Base-by-base conservation (phyloP, 1,284 basidiomycete genomes). In the Volvariella surrecta region DNA sequence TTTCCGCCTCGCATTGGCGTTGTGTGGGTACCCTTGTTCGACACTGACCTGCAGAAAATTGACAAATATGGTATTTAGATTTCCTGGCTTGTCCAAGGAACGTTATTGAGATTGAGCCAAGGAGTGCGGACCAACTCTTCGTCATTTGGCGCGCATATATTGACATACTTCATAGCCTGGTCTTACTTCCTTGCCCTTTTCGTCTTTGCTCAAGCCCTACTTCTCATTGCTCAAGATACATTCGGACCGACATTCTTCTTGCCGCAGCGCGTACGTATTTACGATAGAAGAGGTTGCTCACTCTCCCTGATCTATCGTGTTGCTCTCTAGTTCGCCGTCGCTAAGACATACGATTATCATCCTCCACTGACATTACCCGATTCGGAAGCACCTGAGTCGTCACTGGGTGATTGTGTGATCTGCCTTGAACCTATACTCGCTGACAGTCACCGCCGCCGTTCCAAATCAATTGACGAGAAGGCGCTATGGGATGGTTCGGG, bases 201-300 rank as follows among this genome's bases (percentile, higher is more conserved):
- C 58, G 74, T 90, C 32, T 57, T 70, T 15, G 48, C 78, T 15
- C 90, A 94, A 59, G 76, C 79, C 3, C 50, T 60, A 3, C 50
- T 91, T 2, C 60, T 95, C 15, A 59, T 85, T 16, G 69, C 86
- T 6, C 91, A 95, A 64, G 84, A 90, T 44, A 61, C 68, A 19
- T 62, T 92, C 37, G 88, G 89, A 1, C 83, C 91, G 0, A 71
- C 80, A 0, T 93, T 93, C 70, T 93, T 95, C 68, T 70, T 90
- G 30, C 79, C 81, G 0, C 62, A 62, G 50, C 67, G 66, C 44
- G 84, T 85, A 58, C 42, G 76, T 67, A 10, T 32, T 24, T 19
- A n/a, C n/a, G n/a, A n/a, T n/a, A 20, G 28, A 45, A 17, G 47
- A 43, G 16, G 22, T 30, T 42, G 47, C 37, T 44, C 4, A 13